Percentiles rank a stretch among this genome's conserved stretches.
Conservation (phyloP, 495 filamentous ascomycete species). For the Tuber melanosporum region DNA sequence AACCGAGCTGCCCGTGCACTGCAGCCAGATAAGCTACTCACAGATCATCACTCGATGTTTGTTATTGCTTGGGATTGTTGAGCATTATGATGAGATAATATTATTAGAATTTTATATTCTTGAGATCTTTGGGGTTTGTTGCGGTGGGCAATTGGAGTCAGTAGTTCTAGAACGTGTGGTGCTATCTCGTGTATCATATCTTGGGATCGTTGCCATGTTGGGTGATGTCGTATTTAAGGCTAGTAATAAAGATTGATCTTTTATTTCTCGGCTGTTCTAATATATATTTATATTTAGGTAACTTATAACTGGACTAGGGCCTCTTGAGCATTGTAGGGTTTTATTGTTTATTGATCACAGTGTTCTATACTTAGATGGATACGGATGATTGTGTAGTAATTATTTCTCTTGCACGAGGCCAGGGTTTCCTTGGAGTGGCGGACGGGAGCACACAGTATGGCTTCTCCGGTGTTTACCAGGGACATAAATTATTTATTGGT, state of each 20-base stretch:
- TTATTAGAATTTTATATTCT: not conserved
- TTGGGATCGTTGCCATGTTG: not conserved
- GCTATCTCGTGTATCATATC: too few species aligned
- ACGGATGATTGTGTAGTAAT: not conserved
- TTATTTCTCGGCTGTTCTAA: not conserved
- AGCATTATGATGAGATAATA: not conserved
- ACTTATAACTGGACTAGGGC: not conserved
- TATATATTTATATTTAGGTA: not conserved
- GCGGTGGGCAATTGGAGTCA: not conserved
- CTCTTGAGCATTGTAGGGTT: not conserved
- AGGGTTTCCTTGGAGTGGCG: not conserved
- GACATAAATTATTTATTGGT: not conserved
- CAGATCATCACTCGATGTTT: not conserved
- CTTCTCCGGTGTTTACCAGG: not conserved
- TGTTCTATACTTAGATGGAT: not conserved
- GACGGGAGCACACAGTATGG: not conserved
- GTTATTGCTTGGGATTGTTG: not conserved
- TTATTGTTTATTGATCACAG: too few species aligned
- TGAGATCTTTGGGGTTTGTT: not conserved
- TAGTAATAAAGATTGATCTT: not conserved
- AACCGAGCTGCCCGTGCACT: not conserved
- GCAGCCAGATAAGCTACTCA: not conserved
- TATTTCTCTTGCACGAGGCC: not conserved
- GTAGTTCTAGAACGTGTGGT: not conserved
- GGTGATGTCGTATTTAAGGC: not conserved